Base-by-base conservation (phyloP, 805 yeast genomes). In the Helenozyma rhizophorensis region DNA sequence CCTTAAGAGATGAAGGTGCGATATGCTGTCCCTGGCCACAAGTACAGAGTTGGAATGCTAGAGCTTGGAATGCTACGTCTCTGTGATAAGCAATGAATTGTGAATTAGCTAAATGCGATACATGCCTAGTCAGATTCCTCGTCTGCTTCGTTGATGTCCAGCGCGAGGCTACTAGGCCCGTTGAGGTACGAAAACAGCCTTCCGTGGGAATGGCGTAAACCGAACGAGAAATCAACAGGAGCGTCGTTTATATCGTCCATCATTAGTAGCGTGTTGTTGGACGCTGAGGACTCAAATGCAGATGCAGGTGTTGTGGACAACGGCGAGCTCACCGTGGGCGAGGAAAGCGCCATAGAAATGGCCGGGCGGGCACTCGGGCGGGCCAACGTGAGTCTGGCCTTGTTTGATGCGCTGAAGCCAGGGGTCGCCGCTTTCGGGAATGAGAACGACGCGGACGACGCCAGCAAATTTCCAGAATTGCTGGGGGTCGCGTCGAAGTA, bases 221-320 rank as follows among this genome's bases (percentile, higher is more conserved):
- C 58, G 15, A 58, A 53, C 1, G 56, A 40, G 32, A 62, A 61
- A 34, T 63, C 68, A 12, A 59, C 65, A 6, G 68, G 68, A 2
- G 62, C 43, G 34, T 62, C 69, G 36, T 62, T 62, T 34, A 62
- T 63, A 11, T 65, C 62, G 37, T 63, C 69, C 25, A 60, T 50
- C 23, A 54, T 40, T 9, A 54, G 42, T 10, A 46, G 37, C 21
- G 42, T 25, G 25, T 39, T 39, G 30, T 43, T 40, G 21, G 51
- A 46, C 2, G 42, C 28, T 8, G 45, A 34, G 8, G 54, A 48
- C 32, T 51, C 51, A n/a, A 48, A 48, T 6, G 59, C 53, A 9
- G 60, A 50, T 6, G 53, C 40, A 1, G 65, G 60, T 6, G 57
- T 54, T 12, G 23, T 13, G n/a, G 61, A 50, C 21, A 62, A 46